Conservation (phyloP, 805 yeast genomes). For the Yarrowia alimentaria region DNA sequence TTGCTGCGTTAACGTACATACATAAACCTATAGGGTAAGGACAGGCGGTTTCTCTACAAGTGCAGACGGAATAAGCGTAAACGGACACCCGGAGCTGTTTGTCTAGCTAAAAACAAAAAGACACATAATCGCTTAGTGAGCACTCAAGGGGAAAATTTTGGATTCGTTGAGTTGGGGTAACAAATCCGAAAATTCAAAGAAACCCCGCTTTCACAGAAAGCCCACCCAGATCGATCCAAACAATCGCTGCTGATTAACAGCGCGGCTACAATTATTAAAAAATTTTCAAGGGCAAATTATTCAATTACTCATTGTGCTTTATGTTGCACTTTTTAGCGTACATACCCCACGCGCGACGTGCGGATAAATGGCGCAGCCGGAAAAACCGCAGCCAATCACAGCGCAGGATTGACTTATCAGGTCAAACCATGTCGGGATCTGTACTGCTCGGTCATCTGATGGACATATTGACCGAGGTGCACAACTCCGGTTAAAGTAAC, state of each 20-base stretch:
- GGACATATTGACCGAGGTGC: slow-evolving; percentile 29
- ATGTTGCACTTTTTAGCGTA: neutral
- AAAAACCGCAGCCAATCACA: slow-evolving; percentile 21
- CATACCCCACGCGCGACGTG: slow-evolving; percentile 23
- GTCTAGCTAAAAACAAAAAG: neutral
- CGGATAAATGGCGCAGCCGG: slow-evolving; percentile 25
- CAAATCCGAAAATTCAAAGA: too few species aligned
- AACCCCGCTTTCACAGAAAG: too few species aligned
- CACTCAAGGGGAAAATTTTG: too few species aligned
- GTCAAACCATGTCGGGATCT: slow-evolving; percentile 13
- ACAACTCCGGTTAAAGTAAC: slow-evolving; percentile 26
- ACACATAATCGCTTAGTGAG: too few species aligned
- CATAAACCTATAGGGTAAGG: slow-evolving; percentile 13
- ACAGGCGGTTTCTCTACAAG: slow-evolving; percentile 8
- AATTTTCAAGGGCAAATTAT: neutral
- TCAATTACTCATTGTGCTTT: slow-evolving; percentile 14
- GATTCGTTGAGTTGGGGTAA: too few species aligned
- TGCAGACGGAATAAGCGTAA: neutral
- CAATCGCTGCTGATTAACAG: too few species aligned
- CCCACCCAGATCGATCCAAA: too few species aligned
- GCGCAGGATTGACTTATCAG: slow-evolving; percentile 9
- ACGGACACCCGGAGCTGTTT: too few species aligned
- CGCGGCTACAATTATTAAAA: too few species aligned
- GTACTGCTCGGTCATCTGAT: slow-evolving; percentile 30
- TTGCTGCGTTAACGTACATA: too few species aligned